Conservation (phyloP, 192 early-diverging fungal genomes). For the Coemansia sp. region DNA sequence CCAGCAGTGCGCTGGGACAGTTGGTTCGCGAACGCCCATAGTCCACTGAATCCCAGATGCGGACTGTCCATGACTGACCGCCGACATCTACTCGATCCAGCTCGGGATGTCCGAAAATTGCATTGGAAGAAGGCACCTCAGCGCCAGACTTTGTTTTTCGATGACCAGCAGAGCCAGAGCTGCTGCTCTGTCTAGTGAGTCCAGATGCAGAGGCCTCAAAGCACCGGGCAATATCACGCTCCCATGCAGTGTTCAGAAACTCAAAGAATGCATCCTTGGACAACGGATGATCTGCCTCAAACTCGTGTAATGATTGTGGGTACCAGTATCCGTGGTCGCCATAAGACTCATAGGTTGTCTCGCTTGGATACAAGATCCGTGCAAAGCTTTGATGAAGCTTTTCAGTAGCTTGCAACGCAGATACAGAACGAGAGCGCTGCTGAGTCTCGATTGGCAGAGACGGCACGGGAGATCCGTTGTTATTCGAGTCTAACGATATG, state of each 20-base stretch:
- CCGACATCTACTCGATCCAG: slow-evolving; percentile 55
- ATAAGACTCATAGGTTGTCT: slow-evolving; percentile 50
- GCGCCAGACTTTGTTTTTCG: slow-evolving; percentile 21
- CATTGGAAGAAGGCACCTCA: background rate
- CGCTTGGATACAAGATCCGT: slow-evolving; percentile 46
- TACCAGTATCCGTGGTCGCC: slow-evolving; percentile 55
- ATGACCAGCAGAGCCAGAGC: slow-evolving; percentile 21
- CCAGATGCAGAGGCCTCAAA: slow-evolving; percentile 26
- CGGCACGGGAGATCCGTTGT: slow-evolving; percentile 13
- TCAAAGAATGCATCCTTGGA: slow-evolving; percentile 50
- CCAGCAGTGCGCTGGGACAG: slow-evolving; percentile 38
- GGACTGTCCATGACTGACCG: slow-evolving; percentile 52
- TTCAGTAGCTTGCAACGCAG: slow-evolving; percentile 10
- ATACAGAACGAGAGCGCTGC: slow-evolving; percentile 1
- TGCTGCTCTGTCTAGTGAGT: slow-evolving; percentile 48
- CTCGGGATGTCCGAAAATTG: slow-evolving; percentile 39
- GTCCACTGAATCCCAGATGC: slow-evolving; percentile 48
- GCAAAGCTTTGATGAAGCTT: slow-evolving; percentile 45
- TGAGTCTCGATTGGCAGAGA: slow-evolving; percentile 7
- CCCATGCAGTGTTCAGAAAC: slow-evolving; percentile 52
- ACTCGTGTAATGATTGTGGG: slow-evolving; percentile 55
- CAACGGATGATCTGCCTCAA: slow-evolving; percentile 44
- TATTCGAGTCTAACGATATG: slow-evolving; percentile 39
- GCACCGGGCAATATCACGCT: slow-evolving; percentile 47
- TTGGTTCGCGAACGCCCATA: slow-evolving; percentile 31